Evolutionary conservation across 1,284 basidiomycete genomes (phyloP).

Genomic region (Leccinum fuscescens): DNA sequence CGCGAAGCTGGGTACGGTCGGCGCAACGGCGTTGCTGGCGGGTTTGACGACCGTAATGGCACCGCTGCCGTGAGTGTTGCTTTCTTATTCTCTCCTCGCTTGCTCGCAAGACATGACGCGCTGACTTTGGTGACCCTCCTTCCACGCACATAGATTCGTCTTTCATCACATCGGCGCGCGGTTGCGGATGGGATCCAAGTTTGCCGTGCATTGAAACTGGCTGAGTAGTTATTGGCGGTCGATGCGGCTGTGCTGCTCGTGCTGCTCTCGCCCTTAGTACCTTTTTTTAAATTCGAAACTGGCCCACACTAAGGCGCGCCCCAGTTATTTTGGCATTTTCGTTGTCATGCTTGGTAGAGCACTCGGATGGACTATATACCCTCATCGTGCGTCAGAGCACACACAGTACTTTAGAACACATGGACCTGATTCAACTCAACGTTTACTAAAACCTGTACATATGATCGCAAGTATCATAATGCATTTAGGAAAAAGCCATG

Average conservation of each 20-base stretch:
- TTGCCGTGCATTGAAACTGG: conserved; percentile 27
- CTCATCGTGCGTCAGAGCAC: neutral
- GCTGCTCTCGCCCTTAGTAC: neutral
- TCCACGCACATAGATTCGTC: conserved; percentile 31
- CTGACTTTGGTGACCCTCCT: conserved; percentile 6
- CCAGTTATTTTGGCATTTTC: neutral
- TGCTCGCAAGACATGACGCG: neutral
- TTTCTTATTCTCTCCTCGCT: neutral
- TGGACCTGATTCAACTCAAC: neutral
- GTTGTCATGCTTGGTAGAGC: neutral
- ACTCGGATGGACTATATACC: neutral
- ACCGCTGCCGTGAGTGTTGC: conserved; percentile 62
- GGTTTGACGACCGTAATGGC: conserved; percentile 67
- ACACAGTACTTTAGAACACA: neutral
- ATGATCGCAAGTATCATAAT: neutral
- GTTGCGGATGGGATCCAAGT: conserved; percentile 35
- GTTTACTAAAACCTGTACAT: neutral
- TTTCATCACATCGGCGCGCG: conserved; percentile 37
- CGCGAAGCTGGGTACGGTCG: conserved; percentile 60
- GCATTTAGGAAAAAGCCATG: neutral
- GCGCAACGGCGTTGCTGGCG: conserved; percentile 74
- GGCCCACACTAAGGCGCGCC: neutral
- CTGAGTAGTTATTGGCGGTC: neutral
- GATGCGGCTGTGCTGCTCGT: neutral
- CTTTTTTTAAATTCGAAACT: neutral